Evolutionary conservation across 2,329 filamentous ascomycete genomes (phyloP).

Genomic region (Colletotrichum destructivum): DNA sequence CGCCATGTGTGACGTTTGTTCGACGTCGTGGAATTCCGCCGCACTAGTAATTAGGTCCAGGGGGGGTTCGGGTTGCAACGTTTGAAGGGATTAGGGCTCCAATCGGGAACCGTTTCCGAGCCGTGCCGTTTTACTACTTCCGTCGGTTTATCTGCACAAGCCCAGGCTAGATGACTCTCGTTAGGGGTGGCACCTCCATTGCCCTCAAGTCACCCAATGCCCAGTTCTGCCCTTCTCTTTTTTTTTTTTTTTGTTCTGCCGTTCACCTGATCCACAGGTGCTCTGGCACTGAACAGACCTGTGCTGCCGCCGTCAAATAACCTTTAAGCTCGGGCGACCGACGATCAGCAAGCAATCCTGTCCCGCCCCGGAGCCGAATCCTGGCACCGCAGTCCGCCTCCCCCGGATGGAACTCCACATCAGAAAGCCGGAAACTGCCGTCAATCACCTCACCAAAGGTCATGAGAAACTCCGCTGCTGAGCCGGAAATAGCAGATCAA

Average conservation of each 20-base stretch:
- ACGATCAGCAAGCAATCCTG: conserved; percentile 18
- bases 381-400: conserved; percentile 14
- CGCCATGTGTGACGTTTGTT: not conserved
- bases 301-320: conserved; percentile 2
- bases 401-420: conserved; percentile 36
- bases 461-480: not conserved
- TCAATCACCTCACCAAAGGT: not conserved
- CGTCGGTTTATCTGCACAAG: not conserved
- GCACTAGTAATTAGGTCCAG: conserved; percentile 21
- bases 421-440: not conserved
- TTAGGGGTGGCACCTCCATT: not conserved
- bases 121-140: not conserved
- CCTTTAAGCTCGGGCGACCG: conserved; percentile 9
- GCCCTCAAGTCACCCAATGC: not conserved
- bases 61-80: conserved; percentile 21
- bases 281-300: not conserved
- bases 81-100: conserved; percentile 4
- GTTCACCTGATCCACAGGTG: not conserved
- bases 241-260: not conserved
- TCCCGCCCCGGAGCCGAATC: conserved; percentile 32
- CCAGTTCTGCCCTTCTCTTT: not conserved
- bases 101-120: conserved; percentile 20
- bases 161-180: not conserved
- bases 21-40: conserved; percentile 34
- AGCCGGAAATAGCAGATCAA: conserved; percentile 17